Base-by-base conservation (phyloP, 768 basidiomycete species). In the Pleurotus salmoneostramineus region DNA sequence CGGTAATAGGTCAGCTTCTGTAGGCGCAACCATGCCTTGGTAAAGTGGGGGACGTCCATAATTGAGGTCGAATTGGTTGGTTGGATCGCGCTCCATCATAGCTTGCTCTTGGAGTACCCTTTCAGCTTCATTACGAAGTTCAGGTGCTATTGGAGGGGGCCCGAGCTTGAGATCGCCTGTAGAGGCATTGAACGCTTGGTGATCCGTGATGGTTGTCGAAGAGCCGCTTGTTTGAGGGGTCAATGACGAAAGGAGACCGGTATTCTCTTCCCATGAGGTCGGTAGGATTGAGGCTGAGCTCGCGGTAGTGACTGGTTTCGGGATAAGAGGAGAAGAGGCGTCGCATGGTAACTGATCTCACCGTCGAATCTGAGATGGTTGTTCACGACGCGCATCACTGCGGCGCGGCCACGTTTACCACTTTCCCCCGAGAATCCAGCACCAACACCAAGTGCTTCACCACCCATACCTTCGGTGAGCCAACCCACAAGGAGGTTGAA, bases 311-410 rank as follows among this genome's bases (percentile, higher is more conserved):
- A 94, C 91, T 91, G 69, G 17, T 62, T 49, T 54, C 37, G 45
- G 57, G 60, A 58, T 73, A 58, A 71, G 63, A 58, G 64, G 44
- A 50, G 17, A 27, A n/a, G 57, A 36, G 11, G 46, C 58, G 56
- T 33, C 7, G 31, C 14, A 36, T 36, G 51, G 59, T 17, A 56
- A 56, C 48, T 37, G 37, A 42, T 55, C 68, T 76, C 73, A 95
- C 95, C 92, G 65, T 95, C 89, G 62, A 98, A 92, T 42, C 86
- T 84, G 36, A 99, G 78, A 67, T 95, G 88, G 68, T 94, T 95
- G 68, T 97, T 97, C 21, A 99, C 89, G 37, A 98, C 93, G 44
- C 88, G 85, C 84, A 98, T 89, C 45, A 98, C 89, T 7, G 93
- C 84, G 52, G 93, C 88, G 64, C 97, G 80, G 4, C 94, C 93